Conservation (phyloP, 176 grass and related monocot species). For the Paspalum vaginatum region DNA sequence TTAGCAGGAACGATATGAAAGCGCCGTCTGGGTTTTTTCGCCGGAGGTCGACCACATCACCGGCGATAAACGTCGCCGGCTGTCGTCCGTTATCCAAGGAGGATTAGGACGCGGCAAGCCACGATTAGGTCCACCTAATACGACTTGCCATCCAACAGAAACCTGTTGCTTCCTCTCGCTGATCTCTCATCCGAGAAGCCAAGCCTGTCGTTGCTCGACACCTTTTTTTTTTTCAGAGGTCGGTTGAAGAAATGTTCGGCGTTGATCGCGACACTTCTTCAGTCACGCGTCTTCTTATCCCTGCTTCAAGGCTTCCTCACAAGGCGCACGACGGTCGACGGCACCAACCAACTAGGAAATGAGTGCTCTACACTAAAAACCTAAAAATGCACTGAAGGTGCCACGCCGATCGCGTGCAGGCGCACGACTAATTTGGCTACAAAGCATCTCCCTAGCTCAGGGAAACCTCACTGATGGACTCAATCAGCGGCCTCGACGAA, state of each 20-base stretch:
- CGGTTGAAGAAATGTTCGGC: constrained; percentile 20
- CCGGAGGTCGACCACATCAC: background rate
- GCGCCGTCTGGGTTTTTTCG: background rate
- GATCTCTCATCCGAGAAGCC: constrained; percentile 16
- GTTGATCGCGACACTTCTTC: constrained; percentile 30
- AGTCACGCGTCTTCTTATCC: background rate
- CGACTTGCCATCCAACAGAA: background rate
- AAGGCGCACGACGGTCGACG: background rate
- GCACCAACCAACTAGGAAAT: background rate
- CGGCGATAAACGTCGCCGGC: background rate
- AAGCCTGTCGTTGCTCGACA: constrained; percentile 10
- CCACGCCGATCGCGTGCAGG: background rate
- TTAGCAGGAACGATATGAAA: background rate
- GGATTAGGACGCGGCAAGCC: background rate
- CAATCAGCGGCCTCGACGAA: background rate
- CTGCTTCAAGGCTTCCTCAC: constrained; percentile 31
- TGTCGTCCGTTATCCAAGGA: constrained; percentile 10
- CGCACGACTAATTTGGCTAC: background rate
- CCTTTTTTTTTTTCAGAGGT: background rate
- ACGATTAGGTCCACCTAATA: constrained; percentile 1
- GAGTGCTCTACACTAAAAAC: background rate
- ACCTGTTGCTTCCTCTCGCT: constrained; percentile 11
- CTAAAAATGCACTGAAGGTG: background rate
- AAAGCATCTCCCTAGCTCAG: background rate
- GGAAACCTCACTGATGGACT: background rate